Evolutionary conservation across 352 stramenopile species (phyloP).

Genomic region (Globisporangium perplexum): DNA sequence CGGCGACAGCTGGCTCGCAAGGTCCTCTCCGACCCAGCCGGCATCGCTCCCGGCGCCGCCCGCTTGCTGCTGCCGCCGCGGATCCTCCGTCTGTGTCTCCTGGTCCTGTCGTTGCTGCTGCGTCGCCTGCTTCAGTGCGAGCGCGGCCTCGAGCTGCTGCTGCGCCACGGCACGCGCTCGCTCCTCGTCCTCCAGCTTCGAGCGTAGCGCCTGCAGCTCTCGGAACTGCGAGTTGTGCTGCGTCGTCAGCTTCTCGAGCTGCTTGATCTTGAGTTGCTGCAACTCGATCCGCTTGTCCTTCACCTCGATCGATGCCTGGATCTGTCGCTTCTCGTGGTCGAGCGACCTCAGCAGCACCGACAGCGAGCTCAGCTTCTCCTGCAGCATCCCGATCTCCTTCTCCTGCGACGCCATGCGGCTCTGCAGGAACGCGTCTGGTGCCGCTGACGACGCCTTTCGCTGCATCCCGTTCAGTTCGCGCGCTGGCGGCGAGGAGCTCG

Average conservation of each 20-base stretch:
- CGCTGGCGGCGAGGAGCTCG: not conserved
- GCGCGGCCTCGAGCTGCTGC: conserved; percentile 33
- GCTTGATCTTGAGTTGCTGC: conserved; percentile 52
- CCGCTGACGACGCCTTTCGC: not conserved
- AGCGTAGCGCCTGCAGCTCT: conserved; percentile 39
- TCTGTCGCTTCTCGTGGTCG: conserved; percentile 57
- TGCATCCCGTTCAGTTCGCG: not conserved
- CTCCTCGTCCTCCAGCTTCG: conserved; percentile 49
- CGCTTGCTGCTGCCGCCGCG: conserved; percentile 5
- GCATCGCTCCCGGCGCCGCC: conserved; percentile 6
- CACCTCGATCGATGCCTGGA: conserved; percentile 50
- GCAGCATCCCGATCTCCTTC: conserved; percentile 64
- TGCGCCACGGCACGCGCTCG: conserved; percentile 26
- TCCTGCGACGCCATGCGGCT: conserved; percentile 59
- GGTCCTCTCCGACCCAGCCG: conserved; percentile 12
- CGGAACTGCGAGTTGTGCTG: conserved; percentile 39
- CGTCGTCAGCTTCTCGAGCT: conserved; percentile 52
- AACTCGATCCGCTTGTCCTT: conserved; percentile 75
- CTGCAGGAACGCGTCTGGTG: conserved; percentile 32
- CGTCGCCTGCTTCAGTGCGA: not conserved
- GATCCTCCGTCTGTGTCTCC: conserved; percentile 44
- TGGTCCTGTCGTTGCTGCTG: conserved; percentile 18
- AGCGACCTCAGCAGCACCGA: conserved; percentile 58
- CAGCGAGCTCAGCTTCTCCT: conserved; percentile 60
- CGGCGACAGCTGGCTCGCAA: conserved; percentile 24